Percentiles rank a stretch among this genome's conserved stretches.
These are phyloP conservation scores for Penicillium vulpinum DNA, from an alignment of 2,329 filamentous ascomycete genomes.

Conservation along the genomic window DNA sequence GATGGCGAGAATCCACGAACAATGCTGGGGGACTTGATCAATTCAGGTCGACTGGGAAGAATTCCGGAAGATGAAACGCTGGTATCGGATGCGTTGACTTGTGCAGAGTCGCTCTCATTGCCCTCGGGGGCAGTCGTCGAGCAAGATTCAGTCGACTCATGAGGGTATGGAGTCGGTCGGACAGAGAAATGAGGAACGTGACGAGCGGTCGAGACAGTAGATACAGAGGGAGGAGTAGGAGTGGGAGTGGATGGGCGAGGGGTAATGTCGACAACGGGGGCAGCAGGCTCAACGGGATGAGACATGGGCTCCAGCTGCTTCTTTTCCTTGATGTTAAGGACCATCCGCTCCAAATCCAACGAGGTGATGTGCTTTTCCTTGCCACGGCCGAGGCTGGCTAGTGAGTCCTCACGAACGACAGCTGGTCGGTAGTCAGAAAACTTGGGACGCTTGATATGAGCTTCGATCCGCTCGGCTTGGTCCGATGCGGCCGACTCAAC, in stretches of 20 bases:
- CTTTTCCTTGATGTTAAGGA: conserved; percentile 85
- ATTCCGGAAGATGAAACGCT: conserved; percentile 59
- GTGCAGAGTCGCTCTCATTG: conserved; percentile 47
- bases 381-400: conserved; percentile 66
- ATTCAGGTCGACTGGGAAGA: conserved; percentile 45
- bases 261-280: conserved; percentile 45
- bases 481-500: conserved; percentile 70
- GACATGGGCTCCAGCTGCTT: conserved; percentile 63
- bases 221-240: conserved; percentile 35
- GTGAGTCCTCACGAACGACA: conserved; percentile 55
- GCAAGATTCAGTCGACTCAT: conserved; percentile 58
- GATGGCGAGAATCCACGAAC: conserved; percentile 85
- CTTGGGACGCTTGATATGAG: conserved; percentile 60
- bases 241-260: conserved; percentile 46
- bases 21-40: conserved; percentile 65
- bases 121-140: conserved; percentile 55
- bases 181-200: conserved; percentile 34
- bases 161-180: conserved; percentile 30
- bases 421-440: conserved; percentile 65
- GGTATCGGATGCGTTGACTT: conserved; percentile 55
- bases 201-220: conserved; percentile 29
- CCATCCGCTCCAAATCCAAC: conserved; percentile 88
- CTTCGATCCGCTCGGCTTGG: conserved; percentile 55
- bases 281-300: conserved; percentile 42
- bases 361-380: conserved; percentile 90